Conservation (phyloP, 495 filamentous ascomycete genomes). For the Cryomyces minteri region DNA sequence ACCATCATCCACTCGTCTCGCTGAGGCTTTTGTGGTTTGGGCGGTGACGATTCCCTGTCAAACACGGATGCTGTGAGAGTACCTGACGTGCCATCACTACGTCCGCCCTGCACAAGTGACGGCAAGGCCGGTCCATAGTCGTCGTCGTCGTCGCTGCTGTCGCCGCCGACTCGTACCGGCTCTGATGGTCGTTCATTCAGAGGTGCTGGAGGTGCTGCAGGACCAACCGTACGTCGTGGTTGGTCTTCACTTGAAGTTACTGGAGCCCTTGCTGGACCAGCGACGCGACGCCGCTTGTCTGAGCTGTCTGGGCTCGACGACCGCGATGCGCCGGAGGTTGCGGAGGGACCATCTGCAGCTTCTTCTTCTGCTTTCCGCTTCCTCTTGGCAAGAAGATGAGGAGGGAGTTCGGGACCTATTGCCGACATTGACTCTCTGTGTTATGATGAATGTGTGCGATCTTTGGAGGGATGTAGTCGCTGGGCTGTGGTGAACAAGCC, state of each 20-base stretch:
- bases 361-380: slow-evolving; percentile 18
- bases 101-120: background rate
- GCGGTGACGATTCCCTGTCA: background rate
- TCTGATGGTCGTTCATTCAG: slow-evolving; percentile 27
- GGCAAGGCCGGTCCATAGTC: slow-evolving; percentile 76
- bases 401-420: slow-evolving; percentile 21
- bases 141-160: slow-evolving; percentile 32
- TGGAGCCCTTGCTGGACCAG: slow-evolving; percentile 34
- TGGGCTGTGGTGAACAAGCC: too few species aligned
- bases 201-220: slow-evolving; percentile 32
- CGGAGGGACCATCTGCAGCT: slow-evolving; percentile 7
- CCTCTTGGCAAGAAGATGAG: slow-evolving; percentile 23
- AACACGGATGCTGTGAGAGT: background rate
- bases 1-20: slow-evolving; percentile 93
- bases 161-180: slow-evolving; percentile 14
- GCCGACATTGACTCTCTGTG: slow-evolving; percentile 11
- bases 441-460: too few species aligned
- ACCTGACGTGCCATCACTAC: background rate
- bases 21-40: slow-evolving; percentile 26
- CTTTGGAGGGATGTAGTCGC: too few species aligned
- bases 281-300: slow-evolving; percentile 27
- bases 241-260: slow-evolving; percentile 31
- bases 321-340: slow-evolving; percentile 3
- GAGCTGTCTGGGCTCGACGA: slow-evolving; percentile 14
- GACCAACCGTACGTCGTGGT: slow-evolving; percentile 13